Evolutionary conservation across 73 alveolate genomes (phyloP), one percentile per base, ranked within the genome.

Genomic region (Diophrys appendiculata): DNA sequence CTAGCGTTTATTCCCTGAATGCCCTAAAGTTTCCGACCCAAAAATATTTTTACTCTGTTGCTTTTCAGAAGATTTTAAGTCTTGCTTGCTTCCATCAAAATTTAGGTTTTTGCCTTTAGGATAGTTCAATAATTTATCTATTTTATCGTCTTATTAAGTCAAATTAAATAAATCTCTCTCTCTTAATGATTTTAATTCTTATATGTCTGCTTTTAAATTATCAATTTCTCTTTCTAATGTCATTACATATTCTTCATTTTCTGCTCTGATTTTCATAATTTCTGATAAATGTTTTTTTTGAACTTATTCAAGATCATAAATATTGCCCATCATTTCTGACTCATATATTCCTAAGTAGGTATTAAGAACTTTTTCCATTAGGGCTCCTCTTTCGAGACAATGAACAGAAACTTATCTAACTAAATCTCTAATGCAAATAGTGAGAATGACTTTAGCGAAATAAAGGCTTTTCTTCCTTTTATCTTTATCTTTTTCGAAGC

Each of bases 331-430:
- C 23, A 76, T 32, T 33, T 82, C 90, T 1, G 85, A 75, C 64
- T 82, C 90, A 53, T 35, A 82, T 1, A 82, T 82, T 54, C 80
- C 74, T 18, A 82, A 29, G 33, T 82, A 82, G 60, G 55, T 82
- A 52, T 82, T 82, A 52, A 82, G 82, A 28, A 82, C 90, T 60
- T 82, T 82, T 53, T 82, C 90, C 53, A 82, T 73, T 24, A 82
- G 72, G 2, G 85, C 90, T 33, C 90, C 90, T 56, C 90, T 53
- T 71, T 82, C 90, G 0, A 82, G 55, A 24, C 90, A 82, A 52
- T 82, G 90, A n/a, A 82, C 90, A 23, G 90, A 82, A 5, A 82
- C 90, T 60, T 82, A 55, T 33, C 90, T 35, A 27, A 82, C 80
- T 1, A 82, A 52, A 35, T 82, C 90, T 43, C 90, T 75, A 8